Percentiles rank a stretch among this genome's conserved stretches.
phyloP scores from a whole-genome alignment of 1,284 basidiomycete genomes.

The Termitomyces sp. region DNA sequence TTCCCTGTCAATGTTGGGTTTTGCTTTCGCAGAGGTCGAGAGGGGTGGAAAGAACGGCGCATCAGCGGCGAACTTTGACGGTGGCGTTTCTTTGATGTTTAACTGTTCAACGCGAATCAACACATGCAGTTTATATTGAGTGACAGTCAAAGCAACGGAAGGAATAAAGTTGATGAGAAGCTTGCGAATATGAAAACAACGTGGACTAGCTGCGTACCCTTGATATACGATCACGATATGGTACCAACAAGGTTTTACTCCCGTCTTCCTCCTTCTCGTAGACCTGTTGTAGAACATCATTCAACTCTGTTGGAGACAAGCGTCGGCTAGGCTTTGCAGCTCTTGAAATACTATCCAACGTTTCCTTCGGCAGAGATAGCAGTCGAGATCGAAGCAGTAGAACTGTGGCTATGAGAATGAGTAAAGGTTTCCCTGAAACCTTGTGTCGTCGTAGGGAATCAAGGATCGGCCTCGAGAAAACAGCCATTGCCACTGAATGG shows the following conservation, averaged over 20 bases:
- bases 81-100: conserved; percentile 42
- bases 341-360: neutral
- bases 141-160: neutral
- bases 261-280: conserved; percentile 54
- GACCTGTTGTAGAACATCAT: conserved; percentile 48
- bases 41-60: conserved; percentile 53
- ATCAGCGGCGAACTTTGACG: conserved; percentile 41
- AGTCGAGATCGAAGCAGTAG: conserved; percentile 46
- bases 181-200: neutral
- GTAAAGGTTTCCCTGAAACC: conserved; percentile 18
- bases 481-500: conserved; percentile 20
- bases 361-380: conserved; percentile 22
- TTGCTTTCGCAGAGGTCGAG: conserved; percentile 42
- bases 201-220: conserved; percentile 37
- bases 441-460: conserved; percentile 9
- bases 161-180: neutral
- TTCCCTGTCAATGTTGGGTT: conserved; percentile 71
- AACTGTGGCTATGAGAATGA: conserved; percentile 30
- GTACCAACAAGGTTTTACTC: conserved; percentile 61
- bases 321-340: conserved; percentile 20
- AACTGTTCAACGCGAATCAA: conserved; percentile 29
- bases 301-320: conserved; percentile 41
- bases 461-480: conserved; percentile 24
- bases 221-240: conserved; percentile 56
- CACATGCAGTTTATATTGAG: neutral